Conservation (phyloP, 352 stramenopile genomes). For the Phytophthora europaea region DNA sequence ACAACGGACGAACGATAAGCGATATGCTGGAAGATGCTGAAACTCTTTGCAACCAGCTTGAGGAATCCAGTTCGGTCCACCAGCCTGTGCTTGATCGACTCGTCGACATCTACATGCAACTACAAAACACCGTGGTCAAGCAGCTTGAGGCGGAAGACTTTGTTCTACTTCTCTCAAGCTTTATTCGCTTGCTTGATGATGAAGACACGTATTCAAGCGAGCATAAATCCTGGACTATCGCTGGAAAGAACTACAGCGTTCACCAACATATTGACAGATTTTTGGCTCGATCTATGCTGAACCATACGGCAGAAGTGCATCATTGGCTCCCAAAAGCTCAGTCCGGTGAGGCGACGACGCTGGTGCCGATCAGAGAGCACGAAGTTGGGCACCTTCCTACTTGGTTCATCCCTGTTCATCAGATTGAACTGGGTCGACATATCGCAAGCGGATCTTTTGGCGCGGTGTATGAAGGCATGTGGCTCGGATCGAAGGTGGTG, state of each 20-base stretch:
- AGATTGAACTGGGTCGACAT: not conserved
- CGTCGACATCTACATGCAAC: not conserved
- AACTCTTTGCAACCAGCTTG: not conserved
- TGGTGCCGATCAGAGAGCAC: not conserved
- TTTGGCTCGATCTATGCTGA: not conserved
- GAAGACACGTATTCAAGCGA: not conserved
- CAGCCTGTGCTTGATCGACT: conserved; percentile 2
- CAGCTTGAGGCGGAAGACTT: not conserved
- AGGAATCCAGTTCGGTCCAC: not conserved
- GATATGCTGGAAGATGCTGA: not conserved
- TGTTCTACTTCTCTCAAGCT: not conserved
- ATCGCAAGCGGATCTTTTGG: not conserved
- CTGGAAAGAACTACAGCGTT: not conserved
- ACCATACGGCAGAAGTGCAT: not conserved
- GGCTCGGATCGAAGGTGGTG: not conserved
- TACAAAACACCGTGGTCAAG: not conserved
- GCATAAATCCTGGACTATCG: not conserved
- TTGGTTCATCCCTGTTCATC: not conserved
- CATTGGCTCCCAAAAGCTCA: not conserved
- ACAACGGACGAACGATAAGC: not conserved
- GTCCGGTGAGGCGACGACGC: not conserved
- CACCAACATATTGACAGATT: conserved; percentile 2
- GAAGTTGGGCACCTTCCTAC: not conserved
- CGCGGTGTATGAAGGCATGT: not conserved
- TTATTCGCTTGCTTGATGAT: not conserved